Conservation (phyloP, 306 rosid species). For the Glycine latifolia region DNA sequence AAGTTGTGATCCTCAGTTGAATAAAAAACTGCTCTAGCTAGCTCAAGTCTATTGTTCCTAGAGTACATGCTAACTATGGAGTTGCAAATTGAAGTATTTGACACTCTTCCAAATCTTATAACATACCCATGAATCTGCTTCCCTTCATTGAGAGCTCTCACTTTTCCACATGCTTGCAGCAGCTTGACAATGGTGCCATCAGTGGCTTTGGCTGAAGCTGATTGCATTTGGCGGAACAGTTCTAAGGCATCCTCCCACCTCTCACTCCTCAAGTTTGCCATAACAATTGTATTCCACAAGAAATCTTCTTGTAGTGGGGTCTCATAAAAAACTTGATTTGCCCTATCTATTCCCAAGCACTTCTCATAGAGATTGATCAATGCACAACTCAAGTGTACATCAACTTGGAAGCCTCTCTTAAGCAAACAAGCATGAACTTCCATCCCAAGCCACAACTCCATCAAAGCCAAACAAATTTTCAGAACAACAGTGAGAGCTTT, state of each 20-base stretch:
- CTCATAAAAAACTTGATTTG: constrained; percentile 62
- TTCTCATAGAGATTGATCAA: constrained; percentile 64
- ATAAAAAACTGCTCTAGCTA: constrained; percentile 62
- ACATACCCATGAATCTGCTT: constrained; percentile 82
- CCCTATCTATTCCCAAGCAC: constrained; percentile 62
- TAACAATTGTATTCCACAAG: constrained; percentile 70
- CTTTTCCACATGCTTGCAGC: constrained; percentile 74
- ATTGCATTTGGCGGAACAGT: constrained; percentile 59
- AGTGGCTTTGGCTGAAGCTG: constrained; percentile 53
- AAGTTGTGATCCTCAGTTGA: constrained; percentile 59
- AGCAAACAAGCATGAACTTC: constrained; percentile 65
- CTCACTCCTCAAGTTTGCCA: constrained; percentile 66
- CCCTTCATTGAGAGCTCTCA: constrained; percentile 71
- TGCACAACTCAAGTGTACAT: constrained; percentile 65
- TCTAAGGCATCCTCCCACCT: constrained; percentile 60
- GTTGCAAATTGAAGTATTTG: constrained; percentile 64
- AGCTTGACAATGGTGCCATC: constrained; percentile 58
- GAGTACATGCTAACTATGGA: constrained; percentile 77
- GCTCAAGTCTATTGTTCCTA: constrained; percentile 56
- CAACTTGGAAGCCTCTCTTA: constrained; percentile 66
- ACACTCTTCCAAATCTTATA: constrained; percentile 53
- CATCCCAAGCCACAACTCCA: constrained; percentile 61
- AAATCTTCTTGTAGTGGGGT: constrained; percentile 56
- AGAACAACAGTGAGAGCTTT: constrained; percentile 59
- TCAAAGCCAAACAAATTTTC: constrained; percentile 57